A percentile compares a stretch with the other conserved stretches of the same genome.
These are phyloP conservation scores for Candida oleophila DNA, from an alignment of 805 yeast genomes.

Conservation along the genomic window DNA sequence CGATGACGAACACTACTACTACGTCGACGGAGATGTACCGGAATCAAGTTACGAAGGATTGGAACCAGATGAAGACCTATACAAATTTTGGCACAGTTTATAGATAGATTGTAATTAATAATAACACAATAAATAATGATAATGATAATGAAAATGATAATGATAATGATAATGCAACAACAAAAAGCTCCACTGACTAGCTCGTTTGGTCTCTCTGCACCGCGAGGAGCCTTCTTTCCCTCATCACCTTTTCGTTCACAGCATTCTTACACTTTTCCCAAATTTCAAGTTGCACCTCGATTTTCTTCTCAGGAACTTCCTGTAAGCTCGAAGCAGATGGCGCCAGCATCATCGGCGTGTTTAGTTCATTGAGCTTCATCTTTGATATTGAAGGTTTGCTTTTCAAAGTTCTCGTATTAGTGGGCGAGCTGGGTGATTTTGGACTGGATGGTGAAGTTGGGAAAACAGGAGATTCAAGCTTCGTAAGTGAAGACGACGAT, in stretches of 20 bases:
- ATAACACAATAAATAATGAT: background rate
- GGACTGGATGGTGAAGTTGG: slow-evolving; percentile 1
- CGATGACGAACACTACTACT: slow-evolving; percentile 2
- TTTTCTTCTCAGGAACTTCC: background rate
- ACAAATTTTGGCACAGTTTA: background rate
- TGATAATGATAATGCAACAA: background rate
- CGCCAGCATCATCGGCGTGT: slow-evolving; percentile 23
- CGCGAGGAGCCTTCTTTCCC: slow-evolving; percentile 12
- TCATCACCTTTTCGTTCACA: slow-evolving; percentile 20
- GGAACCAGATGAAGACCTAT: background rate
- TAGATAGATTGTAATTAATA: background rate
- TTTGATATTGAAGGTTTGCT: slow-evolving; percentile 24
- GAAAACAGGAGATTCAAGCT: slow-evolving; percentile 3
- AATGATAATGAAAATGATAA: background rate
- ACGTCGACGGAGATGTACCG: slow-evolving; percentile 3
- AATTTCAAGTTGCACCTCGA: slow-evolving; percentile 15
- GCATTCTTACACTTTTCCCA: slow-evolving; percentile 31
- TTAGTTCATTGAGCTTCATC: slow-evolving; percentile 21
- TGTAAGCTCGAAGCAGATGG: slow-evolving; percentile 5
- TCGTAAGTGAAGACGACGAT: slow-evolving; percentile 1
- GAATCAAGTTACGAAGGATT: slow-evolving; percentile 4
- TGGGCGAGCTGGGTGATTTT: slow-evolving; percentile 6
- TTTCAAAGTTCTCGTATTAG: slow-evolving; percentile 9
- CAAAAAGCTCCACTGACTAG: background rate
- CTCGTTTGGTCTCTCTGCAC: background rate